These are phyloP conservation scores for Phoenix roebelenii DNA, from an alignment of 176 grass and related monocot species.

Conservation along the genomic window DNA sequence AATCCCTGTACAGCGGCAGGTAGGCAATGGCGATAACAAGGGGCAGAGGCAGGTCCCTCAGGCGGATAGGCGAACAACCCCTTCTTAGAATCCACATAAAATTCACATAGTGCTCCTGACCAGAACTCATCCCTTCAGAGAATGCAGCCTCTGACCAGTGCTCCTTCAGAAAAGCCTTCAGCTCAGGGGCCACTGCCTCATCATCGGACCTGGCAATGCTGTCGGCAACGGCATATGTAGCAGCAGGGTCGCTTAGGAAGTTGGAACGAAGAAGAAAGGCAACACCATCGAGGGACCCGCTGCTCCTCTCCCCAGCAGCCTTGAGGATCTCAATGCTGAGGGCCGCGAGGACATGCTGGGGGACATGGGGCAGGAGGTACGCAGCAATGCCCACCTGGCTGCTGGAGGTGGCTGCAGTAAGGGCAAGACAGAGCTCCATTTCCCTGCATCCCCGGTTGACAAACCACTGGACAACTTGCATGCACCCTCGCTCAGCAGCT, in stretches of 20 bases:
- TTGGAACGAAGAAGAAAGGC: slow-evolving; percentile 62
- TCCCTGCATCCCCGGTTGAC: slow-evolving; percentile 75
- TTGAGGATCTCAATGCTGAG: slow-evolving; percentile 86
- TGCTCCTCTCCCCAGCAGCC: slow-evolving; percentile 64
- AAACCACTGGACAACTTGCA: slow-evolving; percentile 84
- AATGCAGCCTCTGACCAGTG: slow-evolving; percentile 66
- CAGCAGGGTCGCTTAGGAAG: slow-evolving; percentile 46
- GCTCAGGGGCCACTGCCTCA: slow-evolving; percentile 25
- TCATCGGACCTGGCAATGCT: slow-evolving; percentile 30
- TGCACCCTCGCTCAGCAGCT: slow-evolving; percentile 71
- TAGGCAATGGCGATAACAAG: slow-evolving; percentile 84
- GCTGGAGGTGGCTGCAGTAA: slow-evolving; percentile 73
- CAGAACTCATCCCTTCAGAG: slow-evolving; percentile 25
- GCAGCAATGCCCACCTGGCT: slow-evolving; percentile 53
- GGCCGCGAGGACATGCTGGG: slow-evolving; percentile 63
- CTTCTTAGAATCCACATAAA: slow-evolving; percentile 47
- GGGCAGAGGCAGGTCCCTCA: slow-evolving; percentile 47
- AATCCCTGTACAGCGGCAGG: slow-evolving; percentile 79
- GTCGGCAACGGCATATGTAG: slow-evolving; percentile 58
- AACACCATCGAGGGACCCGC: slow-evolving; percentile 53
- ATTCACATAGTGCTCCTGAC: slow-evolving; percentile 51
- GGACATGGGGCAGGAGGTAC: slow-evolving; percentile 79
- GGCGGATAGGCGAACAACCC: slow-evolving; percentile 40
- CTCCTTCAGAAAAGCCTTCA: slow-evolving; percentile 53
- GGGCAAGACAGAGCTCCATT: slow-evolving; percentile 91